phyloP scores from a whole-genome alignment of 352 stramenopile genomes.

The Phytopythium vexans region DNA sequence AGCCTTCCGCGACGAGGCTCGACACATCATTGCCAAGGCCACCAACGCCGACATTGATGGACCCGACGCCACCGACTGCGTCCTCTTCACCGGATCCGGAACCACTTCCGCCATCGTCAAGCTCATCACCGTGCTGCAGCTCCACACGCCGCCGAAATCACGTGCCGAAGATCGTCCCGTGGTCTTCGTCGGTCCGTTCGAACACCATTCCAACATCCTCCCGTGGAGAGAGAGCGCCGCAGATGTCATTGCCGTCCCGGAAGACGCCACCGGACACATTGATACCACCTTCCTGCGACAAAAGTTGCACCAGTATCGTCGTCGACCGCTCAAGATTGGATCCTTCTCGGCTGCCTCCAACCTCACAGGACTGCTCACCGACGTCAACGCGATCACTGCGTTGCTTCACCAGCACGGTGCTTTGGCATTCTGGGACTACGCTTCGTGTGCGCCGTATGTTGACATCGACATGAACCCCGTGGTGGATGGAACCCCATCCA shows the following conservation, averaged over 20 bases:
- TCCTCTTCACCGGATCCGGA: conserved; percentile 92
- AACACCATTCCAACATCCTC: conserved; percentile 98
- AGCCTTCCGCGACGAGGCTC: conserved; percentile 92
- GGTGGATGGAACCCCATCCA: too few relatives aligned
- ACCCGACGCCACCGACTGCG: conserved; percentile 86
- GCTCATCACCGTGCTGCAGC: conserved; percentile 64
- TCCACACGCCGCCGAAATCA: conserved; percentile 20
- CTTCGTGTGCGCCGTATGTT: conserved; percentile 91
- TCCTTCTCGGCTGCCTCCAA: conserved; percentile 94
- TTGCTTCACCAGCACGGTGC: conserved; percentile 91
- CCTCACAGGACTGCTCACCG: conserved; percentile 90
- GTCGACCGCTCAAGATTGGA: conserved; percentile 74
- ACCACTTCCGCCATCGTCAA: conserved; percentile 87
- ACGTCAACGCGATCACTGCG: conserved; percentile 88
- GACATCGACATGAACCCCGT: conserved; percentile 97
- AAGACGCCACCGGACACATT: conserved; percentile 42
- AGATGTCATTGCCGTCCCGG: conserved; percentile 76
- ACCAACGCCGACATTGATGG: conserved; percentile 83
- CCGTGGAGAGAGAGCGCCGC: conserved; percentile 93
- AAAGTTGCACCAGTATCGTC: conserved; percentile 46
- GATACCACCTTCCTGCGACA: conserved; percentile 53
- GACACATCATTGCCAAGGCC: conserved; percentile 88
- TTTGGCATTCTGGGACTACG: conserved; percentile 95
- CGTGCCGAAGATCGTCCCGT: conserved; percentile 45
- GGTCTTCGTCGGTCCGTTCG: conserved; percentile 92